Conservation (phyloP, 371 early-diverging fungal species). For the Apophysomyces trapeziformis region DNA sequence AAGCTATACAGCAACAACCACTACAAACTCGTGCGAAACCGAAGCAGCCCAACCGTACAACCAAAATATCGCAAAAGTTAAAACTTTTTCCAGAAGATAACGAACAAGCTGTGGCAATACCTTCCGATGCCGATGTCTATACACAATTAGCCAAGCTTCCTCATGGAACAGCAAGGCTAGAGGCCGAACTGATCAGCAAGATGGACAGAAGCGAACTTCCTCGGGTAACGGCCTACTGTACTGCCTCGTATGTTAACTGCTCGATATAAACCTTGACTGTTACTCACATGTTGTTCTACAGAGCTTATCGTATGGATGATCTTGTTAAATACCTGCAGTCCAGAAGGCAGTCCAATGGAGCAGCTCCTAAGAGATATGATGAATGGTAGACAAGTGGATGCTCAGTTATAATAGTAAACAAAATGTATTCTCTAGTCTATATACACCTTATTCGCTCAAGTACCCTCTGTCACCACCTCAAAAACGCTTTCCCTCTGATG, state of each 20-base stretch:
- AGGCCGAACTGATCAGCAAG: constrained; percentile 51
- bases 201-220: constrained; percentile 49
- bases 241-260: constrained; percentile 58
- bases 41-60: constrained; percentile 78
- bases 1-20: constrained; percentile 12
- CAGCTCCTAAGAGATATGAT: constrained; percentile 52
- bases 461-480: constrained; percentile 45
- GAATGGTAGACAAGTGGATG: constrained; percentile 38
- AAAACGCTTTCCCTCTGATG: constrained; percentile 16
- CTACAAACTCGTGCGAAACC: constrained; percentile 29
- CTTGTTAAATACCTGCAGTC: constrained; percentile 60
- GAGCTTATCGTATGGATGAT: constrained; percentile 66
- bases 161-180: constrained; percentile 46
- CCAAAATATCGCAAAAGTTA: constrained; percentile 92
- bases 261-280: background rate
- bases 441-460: constrained; percentile 52
- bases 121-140: constrained; percentile 44
- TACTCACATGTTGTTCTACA: constrained; percentile 11
- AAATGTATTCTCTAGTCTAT: constrained; percentile 28
- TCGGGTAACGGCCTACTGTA: constrained; percentile 93
- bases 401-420: background rate
- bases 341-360: constrained; percentile 42
- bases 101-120: constrained; percentile 35
- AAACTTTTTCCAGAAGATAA: constrained; percentile 89
- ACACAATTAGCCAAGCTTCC: constrained; percentile 54